Evolutionary conservation across 179 eudicot genomes (phyloP).

Genomic region (Spergularia azorica): DNA sequence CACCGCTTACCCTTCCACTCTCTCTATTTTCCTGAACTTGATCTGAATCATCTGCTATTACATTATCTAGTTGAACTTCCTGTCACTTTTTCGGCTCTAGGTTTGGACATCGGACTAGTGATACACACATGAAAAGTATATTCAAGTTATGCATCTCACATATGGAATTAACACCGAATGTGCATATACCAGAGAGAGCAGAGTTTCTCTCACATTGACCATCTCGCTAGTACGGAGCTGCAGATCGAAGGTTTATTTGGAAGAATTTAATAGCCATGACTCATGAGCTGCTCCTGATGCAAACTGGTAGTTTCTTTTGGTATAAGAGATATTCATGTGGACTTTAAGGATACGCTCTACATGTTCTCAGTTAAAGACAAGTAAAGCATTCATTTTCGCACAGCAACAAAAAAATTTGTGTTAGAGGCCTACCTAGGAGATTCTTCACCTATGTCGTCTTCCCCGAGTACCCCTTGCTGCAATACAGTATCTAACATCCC

Average conservation of each 20-base stretch:
- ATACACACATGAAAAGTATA: too few relatives aligned
- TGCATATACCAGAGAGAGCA: too few relatives aligned
- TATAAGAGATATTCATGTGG: background rate
- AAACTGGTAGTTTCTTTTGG: background rate
- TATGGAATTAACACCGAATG: too few relatives aligned
- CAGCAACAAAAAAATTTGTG: background rate
- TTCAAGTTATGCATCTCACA: too few relatives aligned
- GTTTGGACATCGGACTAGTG: too few relatives aligned
- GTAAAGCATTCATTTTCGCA: background rate
- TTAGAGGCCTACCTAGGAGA: slow-evolving; percentile 60
- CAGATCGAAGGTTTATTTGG: background rate
- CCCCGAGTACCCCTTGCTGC: slow-evolving; percentile 91
- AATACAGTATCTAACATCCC: slow-evolving; percentile 88
- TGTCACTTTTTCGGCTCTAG: too few relatives aligned
- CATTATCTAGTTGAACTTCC: too few relatives aligned
- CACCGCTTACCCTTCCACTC: background rate
- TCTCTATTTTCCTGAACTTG: background rate
- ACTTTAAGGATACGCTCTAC: background rate
- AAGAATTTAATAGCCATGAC: background rate
- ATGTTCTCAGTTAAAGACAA: background rate
- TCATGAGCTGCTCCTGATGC: background rate
- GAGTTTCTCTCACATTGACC: too few relatives aligned
- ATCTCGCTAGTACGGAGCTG: background rate
- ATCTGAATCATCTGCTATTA: too few relatives aligned
- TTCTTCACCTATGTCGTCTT: slow-evolving; percentile 95